A percentile compares a stretch with the other conserved stretches of the same genome.
phyloP scores from a whole-genome alignment of 2,329 filamentous ascomycete genomes.

The Penicillium sp. region DNA sequence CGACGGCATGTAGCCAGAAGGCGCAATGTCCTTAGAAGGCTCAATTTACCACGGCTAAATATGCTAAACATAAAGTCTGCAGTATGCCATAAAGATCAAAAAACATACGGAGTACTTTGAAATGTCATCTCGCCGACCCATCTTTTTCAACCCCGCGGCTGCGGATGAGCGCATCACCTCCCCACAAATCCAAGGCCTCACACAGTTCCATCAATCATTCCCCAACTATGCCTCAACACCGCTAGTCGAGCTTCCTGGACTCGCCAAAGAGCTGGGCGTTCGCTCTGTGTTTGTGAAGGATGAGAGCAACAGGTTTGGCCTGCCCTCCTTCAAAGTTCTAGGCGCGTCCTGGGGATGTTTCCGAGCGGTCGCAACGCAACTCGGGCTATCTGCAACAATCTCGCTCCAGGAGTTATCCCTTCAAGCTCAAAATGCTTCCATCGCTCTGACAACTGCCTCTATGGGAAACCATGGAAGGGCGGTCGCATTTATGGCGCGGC shows the following conservation, averaged over 20 bases:
- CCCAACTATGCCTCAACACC: conserved; percentile 59
- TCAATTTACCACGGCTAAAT: not conserved
- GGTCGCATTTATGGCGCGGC: conserved; percentile 66
- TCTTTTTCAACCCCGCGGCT: conserved; percentile 29
- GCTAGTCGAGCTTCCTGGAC: conserved; percentile 52
- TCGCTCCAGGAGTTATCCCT: conserved; percentile 48
- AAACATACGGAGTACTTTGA: not conserved
- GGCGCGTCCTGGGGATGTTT: conserved; percentile 75
- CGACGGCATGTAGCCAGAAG: not conserved
- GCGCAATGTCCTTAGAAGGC: conserved; percentile 14
- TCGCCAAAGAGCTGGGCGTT: conserved; percentile 62
- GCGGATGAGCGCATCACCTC: conserved; percentile 15
- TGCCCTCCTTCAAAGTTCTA: conserved; percentile 78
- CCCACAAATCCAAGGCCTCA: conserved; percentile 13
- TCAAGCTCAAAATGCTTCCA: conserved; percentile 27
- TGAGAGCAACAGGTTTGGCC: conserved; percentile 66
- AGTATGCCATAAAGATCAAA: not conserved
- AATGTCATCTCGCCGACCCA: conserved; percentile 25
- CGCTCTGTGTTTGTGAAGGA: conserved; percentile 67
- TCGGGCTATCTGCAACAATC: conserved; percentile 47
- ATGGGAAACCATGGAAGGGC: conserved; percentile 79
- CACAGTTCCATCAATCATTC: conserved; percentile 58
- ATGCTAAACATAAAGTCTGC: not conserved
- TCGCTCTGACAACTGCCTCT: conserved; percentile 64
- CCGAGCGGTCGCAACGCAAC: conserved; percentile 53